Base-by-base conservation (phyloP, 768 basidiomycete species). In the Chalciporus piperatus region DNA sequence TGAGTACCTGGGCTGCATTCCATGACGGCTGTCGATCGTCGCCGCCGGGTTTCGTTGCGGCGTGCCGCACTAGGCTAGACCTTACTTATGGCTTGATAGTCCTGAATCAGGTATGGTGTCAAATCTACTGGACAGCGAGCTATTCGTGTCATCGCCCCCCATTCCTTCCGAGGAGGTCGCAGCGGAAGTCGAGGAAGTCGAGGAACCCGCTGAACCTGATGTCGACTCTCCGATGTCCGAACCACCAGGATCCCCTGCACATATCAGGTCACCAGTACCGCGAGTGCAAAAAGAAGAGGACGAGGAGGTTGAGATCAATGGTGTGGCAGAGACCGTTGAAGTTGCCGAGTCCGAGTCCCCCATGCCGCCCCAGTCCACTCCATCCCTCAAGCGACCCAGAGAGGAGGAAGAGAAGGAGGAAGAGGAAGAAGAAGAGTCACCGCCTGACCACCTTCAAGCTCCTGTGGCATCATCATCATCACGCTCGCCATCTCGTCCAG, bases 51-150 rank as follows among this genome's bases (percentile, higher is more conserved):
- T 33, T 47, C 45, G n/a, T 35, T 41, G 41, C 9, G 27, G 25
- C 27, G 27, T 43, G 42, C 40, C n/a, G 32, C 40, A 20, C 43
- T 48, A 32, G 48, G 46, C 45, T 49, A 32, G 48, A 47, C 32
- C 57, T 57, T 19, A 54, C 55, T 28, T 40, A 20, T 43, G 7
- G 35, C 12, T 54, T 44, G 37, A 45, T 48, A 79, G 78, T 58
- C 70, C 67, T 6, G 73, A 76, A 45, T 69, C 67, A 30, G 74
- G 76, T 37, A 71, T 65, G 56, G 74, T 79, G 53, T 61, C 55
- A 25, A 64, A 72, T 62, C 61, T 79, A 11, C 58, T 57, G 28
- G 66, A 72, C 23, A 55, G 55, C 48, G 70, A 74, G 44, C 45
- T 71, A 27, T 62, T 55, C 35, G 57, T 64, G 38, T 52, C 58